Conservation (phyloP, 179 eudicot species). For the Sideroxylon spinosum region DNA sequence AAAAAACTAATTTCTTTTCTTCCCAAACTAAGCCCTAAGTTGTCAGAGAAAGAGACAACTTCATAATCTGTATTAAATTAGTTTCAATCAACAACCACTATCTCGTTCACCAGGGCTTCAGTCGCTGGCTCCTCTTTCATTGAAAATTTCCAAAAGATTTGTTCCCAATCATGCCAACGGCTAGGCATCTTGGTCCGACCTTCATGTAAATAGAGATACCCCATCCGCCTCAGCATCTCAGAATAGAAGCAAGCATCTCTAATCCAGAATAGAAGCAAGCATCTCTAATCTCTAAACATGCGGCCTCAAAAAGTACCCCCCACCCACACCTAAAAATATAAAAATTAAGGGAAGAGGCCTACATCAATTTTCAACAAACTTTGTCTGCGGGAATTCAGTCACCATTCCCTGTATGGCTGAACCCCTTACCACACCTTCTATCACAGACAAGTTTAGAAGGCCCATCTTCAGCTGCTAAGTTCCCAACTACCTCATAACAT, state of each 20-base stretch:
- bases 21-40: too few relatives aligned
- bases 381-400: not conserved
- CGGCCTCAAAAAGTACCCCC: too few relatives aligned
- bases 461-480: not conserved
- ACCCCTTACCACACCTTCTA: not conserved
- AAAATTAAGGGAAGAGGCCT: not conserved
- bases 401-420: not conserved
- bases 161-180: not conserved
- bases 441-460: not conserved
- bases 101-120: too few relatives aligned
- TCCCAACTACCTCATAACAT: not conserved
- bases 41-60: too few relatives aligned
- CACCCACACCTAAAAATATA: too few relatives aligned
- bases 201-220: not conserved
- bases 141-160: not conserved
- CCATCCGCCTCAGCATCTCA: not conserved
- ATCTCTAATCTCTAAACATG: not conserved
- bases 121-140: too few relatives aligned
- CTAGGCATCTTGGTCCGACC: not conserved
- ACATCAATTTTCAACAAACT: not conserved
- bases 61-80: too few relatives aligned
- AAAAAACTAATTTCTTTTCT: too few relatives aligned
- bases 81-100: too few relatives aligned
- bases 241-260: not conserved
- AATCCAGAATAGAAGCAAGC: not conserved